Evolutionary conservation across 257 asterid genomes (phyloP).

Genomic region (Striga asiatica): DNA sequence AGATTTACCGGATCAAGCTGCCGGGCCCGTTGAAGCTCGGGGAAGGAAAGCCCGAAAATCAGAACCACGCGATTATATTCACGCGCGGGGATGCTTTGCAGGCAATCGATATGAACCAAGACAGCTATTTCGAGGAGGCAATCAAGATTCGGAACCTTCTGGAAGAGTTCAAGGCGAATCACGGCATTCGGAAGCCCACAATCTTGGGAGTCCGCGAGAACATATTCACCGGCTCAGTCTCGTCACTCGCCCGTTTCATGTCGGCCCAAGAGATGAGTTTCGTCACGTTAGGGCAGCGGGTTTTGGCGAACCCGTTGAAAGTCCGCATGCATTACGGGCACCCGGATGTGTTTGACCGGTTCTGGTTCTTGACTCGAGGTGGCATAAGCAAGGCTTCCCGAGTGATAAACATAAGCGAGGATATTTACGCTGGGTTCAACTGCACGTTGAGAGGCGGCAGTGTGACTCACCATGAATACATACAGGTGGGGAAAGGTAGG

Average conservation of each 20-base stretch:
- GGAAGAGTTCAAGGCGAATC: constrained; percentile 66
- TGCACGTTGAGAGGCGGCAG: constrained; percentile 92
- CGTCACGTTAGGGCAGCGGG: constrained; percentile 90
- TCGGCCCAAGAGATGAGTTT: constrained; percentile 96
- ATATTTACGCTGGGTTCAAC: constrained; percentile 90
- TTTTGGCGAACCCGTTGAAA: constrained; percentile 82
- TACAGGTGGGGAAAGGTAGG: constrained; percentile 95
- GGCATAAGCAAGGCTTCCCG: constrained; percentile 95
- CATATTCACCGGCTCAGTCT: constrained; percentile 91
- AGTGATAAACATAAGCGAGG: constrained; percentile 91
- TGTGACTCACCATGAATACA: constrained; percentile 90
- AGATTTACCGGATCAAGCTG: constrained; percentile 70
- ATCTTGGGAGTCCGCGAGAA: constrained; percentile 94
- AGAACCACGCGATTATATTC: constrained; percentile 88
- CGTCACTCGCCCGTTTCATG: constrained; percentile 95
- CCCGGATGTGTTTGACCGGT: constrained; percentile 91
- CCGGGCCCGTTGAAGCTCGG: constrained; percentile 95
- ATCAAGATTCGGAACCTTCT: constrained; percentile 87
- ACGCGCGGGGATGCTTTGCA: constrained; percentile 95
- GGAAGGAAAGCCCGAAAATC: constrained; percentile 98
- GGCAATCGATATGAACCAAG: constrained; percentile 97
- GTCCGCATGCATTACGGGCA: constrained; percentile 97
- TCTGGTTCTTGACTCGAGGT: constrained; percentile 92
- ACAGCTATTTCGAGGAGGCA: constrained; percentile 90
- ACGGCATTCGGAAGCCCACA: constrained; percentile 83